A percentile compares a stretch with the other conserved stretches of the same genome.
Conservation (phyloP, 257 asterid species). For the Nicotiana noctiflora region DNA sequence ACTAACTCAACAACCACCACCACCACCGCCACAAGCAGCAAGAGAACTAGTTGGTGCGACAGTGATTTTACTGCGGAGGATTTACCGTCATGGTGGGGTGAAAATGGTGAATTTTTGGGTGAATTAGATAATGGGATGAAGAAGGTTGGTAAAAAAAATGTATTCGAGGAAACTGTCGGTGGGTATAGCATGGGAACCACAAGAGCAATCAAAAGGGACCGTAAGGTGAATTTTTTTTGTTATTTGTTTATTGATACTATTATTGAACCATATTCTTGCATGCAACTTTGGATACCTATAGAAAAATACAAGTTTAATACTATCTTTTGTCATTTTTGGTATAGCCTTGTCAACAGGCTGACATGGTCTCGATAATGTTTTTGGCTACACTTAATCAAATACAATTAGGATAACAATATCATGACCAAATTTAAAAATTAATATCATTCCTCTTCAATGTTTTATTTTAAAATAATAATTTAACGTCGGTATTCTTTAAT, state of each 20-base stretch:
- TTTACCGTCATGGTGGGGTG: conserved; percentile 37
- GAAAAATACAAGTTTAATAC: background rate
- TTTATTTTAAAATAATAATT: too few species aligned
- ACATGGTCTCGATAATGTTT: background rate
- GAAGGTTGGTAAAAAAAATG: background rate
- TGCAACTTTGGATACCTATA: conserved; percentile 3
- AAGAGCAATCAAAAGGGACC: background rate
- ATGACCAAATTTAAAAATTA: background rate
- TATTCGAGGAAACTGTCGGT: conserved; percentile 8
- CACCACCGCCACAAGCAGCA: conserved; percentile 31
- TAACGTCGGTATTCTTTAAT: background rate
- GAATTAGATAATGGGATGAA: conserved; percentile 5
- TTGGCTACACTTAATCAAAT: background rate
- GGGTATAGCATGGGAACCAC: conserved; percentile 6
- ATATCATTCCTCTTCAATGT: too few species aligned
- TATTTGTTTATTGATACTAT: background rate
- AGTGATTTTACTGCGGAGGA: conserved; percentile 60
- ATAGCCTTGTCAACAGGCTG: background rate
- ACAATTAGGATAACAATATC: background rate
- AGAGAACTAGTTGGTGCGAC: conserved; percentile 56
- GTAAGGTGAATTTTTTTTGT: background rate
- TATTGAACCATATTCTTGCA: background rate
- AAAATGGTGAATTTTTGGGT: conserved; percentile 27
- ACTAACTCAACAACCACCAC: background rate
- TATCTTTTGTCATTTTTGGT: background rate